A percentile compares a stretch with the other conserved stretches of the same genome.
phyloP scores from a whole-genome alignment of 257 asterid genomes.

The Petrea volubilis region DNA sequence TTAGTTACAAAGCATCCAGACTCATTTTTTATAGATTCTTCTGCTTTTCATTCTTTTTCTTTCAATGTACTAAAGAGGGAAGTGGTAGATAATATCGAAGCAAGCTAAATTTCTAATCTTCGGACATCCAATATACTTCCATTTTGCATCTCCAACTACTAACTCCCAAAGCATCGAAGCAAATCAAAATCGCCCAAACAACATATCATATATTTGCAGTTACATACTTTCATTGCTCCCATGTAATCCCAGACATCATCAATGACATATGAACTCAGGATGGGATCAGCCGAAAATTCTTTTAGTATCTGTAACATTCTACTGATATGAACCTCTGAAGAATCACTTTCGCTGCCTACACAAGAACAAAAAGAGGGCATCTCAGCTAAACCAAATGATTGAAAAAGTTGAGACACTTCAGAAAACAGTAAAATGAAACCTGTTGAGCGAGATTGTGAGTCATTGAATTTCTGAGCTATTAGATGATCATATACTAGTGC shows the following conservation, averaged over 20 bases:
- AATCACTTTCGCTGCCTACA: slow-evolving; percentile 68
- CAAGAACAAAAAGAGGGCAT: slow-evolving; percentile 11
- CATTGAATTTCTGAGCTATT: slow-evolving; percentile 89
- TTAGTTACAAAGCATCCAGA: neutral
- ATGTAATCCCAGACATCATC: slow-evolving; percentile 99
- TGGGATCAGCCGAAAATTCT: slow-evolving; percentile 88
- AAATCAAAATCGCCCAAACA: slow-evolving; percentile 4
- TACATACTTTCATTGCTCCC: slow-evolving; percentile 95
- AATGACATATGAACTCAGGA: slow-evolving; percentile 85
- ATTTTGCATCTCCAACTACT: slow-evolving; percentile 2
- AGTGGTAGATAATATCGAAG: neutral
- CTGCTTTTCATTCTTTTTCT: neutral
- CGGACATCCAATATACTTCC: neutral
- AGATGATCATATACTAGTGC: slow-evolving; percentile 90
- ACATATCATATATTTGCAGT: slow-evolving; percentile 3
- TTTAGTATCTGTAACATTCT: slow-evolving; percentile 90
- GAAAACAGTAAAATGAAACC: slow-evolving; percentile 47
- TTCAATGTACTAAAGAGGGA: neutral
- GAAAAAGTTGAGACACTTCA: slow-evolving; percentile 3
- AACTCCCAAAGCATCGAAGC: slow-evolving; percentile 1
- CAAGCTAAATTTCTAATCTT: slow-evolving; percentile 2
- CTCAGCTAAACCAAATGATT: neutral
- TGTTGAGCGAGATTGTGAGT: slow-evolving; percentile 73
- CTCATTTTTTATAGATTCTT: neutral
- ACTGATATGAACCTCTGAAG: slow-evolving; percentile 76